Evolutionary conservation across 768 basidiomycete genomes (phyloP).

Genomic region (Tephrocybe rancida): DNA sequence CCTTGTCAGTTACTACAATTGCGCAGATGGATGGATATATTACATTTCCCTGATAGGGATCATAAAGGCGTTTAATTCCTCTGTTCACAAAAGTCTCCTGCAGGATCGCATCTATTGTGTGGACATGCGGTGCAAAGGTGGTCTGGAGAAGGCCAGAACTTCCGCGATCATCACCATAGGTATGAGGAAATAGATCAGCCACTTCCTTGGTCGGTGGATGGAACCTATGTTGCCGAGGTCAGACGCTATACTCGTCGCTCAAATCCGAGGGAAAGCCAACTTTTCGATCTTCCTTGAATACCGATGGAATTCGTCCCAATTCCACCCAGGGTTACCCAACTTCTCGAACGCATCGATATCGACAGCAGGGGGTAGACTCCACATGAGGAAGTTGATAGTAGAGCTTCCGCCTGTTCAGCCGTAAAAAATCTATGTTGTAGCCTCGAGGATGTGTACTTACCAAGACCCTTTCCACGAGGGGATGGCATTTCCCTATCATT

Average conservation of each 20-base stretch:
- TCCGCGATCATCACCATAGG: too few species aligned
- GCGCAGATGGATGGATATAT: background rate
- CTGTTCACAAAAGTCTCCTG: slow-evolving; percentile 26
- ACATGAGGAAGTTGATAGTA: slow-evolving; percentile 40
- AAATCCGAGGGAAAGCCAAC: slow-evolving; percentile 17
- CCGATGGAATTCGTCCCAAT: slow-evolving; percentile 42
- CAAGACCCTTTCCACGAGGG: too few species aligned
- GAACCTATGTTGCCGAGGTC: too few species aligned
- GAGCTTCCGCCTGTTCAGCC: slow-evolving; percentile 39
- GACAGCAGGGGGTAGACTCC: slow-evolving; percentile 26
- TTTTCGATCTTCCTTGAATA: slow-evolving; percentile 37
- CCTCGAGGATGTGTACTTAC: background rate
- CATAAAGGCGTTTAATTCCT: slow-evolving; percentile 24
- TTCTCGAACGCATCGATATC: slow-evolving; percentile 37
- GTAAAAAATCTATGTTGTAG: background rate
- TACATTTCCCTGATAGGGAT: slow-evolving; percentile 33
- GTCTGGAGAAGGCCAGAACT: too few species aligned
- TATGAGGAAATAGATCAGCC: too few species aligned
- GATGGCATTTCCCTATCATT: too few species aligned
- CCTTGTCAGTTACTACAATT: background rate
- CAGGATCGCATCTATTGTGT: slow-evolving; percentile 26
- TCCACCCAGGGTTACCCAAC: slow-evolving; percentile 56
- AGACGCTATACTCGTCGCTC: too few species aligned
- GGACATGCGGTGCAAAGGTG: slow-evolving; percentile 28
- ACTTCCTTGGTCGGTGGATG: too few species aligned